A percentile compares a stretch with the other conserved stretches of the same genome.
These are phyloP conservation scores for Schoenoplectus triqueter DNA, from an alignment of 202 grass and related monocot genomes.

Conservation along the genomic window DNA sequence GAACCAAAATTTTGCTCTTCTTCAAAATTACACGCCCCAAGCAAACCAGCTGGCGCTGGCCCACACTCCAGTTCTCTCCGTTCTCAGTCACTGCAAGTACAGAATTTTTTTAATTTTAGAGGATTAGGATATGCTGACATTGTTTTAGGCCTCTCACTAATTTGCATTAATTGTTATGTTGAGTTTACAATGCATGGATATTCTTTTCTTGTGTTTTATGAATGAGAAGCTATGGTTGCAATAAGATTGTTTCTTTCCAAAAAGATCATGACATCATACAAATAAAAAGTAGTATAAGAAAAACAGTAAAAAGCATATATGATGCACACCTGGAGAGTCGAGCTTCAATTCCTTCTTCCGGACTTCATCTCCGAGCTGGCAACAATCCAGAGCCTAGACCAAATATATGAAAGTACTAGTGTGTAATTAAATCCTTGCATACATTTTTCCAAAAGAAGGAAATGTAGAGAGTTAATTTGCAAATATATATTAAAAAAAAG, in stretches of 20 bases:
- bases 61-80: conserved; percentile 83
- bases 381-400: conserved; percentile 74
- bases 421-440: background rate
- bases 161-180: background rate
- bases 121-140: background rate
- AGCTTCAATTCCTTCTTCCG: conserved; percentile 84
- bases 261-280: background rate
- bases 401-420: background rate
- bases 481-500: background rate
- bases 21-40: conserved; percentile 79
- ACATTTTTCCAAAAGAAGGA: background rate
- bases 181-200: background rate
- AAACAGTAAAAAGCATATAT: background rate
- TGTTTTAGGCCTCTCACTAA: conserved; percentile 2
- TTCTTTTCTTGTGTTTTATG: too few species aligned
- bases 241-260: background rate
- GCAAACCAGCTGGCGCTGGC: conserved; percentile 85
- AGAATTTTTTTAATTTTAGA: background rate
- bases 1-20: conserved; percentile 71
- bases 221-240: background rate
- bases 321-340: conserved; percentile 57
- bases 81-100: conserved; percentile 70
- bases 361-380: conserved; percentile 79
- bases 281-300: background rate
- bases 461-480: background rate